phyloP scores from a whole-genome alignment of 129 eudicot species.

The Deinandra increscens region DNA sequence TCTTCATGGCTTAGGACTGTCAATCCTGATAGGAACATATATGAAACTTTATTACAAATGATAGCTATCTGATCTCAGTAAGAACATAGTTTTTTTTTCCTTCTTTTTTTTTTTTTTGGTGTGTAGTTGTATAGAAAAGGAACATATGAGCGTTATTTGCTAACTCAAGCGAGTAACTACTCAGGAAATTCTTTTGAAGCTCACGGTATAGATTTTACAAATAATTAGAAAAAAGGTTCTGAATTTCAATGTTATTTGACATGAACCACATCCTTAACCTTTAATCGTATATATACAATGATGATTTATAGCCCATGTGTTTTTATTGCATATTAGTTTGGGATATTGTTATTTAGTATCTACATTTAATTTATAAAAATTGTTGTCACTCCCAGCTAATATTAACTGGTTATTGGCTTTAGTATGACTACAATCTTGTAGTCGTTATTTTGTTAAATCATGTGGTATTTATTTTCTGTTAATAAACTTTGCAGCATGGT shows the following conservation, averaged over 20 bases:
- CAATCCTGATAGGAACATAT: neutral
- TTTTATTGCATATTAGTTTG: neutral
- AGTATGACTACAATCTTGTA: conserved; percentile 12
- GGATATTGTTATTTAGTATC: neutral
- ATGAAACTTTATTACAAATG: neutral
- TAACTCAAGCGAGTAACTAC: neutral
- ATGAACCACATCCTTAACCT: neutral
- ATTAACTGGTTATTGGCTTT: conserved; percentile 1
- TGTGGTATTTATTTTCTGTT: conserved; percentile 10
- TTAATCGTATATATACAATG: neutral
- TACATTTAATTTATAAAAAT: conserved; percentile 8
- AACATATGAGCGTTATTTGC: neutral
- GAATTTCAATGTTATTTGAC: neutral
- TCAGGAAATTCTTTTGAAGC: conserved; percentile 3
- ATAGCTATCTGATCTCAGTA: neutral
- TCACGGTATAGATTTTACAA: neutral
- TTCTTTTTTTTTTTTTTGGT: too few species aligned
- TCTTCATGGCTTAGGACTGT: neutral
- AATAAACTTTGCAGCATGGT: conserved; percentile 63
- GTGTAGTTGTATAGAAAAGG: neutral
- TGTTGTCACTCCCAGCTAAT: conserved; percentile 3
- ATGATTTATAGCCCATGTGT: neutral
- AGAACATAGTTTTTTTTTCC: neutral
- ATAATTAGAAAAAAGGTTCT: neutral
- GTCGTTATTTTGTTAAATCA: neutral